Conservation (phyloP, 2,329 filamentous ascomycete genomes). For the Rutstroemia sp. region DNA sequence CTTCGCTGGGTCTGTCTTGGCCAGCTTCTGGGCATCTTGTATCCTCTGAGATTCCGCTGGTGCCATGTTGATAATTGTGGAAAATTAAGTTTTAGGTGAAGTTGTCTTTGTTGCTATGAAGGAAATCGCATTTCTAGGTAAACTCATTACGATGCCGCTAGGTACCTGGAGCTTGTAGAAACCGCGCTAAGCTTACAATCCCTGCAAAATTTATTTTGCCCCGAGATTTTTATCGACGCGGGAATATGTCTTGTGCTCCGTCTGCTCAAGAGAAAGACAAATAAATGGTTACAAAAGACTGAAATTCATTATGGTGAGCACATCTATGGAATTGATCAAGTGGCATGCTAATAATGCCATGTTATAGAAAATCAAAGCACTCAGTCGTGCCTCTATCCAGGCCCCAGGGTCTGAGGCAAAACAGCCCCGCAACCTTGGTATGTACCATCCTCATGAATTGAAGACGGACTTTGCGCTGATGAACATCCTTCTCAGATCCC, state of each 20-base stretch:
- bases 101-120: conserved; percentile 14
- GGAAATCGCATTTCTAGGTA: conserved; percentile 14
- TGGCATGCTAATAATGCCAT: neutral
- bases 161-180: conserved; percentile 17
- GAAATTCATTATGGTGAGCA: conserved; percentile 25
- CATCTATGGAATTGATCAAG: neutral
- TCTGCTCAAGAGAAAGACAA: neutral
- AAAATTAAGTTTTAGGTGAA: conserved; percentile 9
- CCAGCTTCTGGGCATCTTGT: conserved; percentile 80
- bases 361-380: conserved; percentile 53
- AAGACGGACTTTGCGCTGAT: neutral
- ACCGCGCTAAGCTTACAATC: conserved; percentile 15
- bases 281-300: conserved; percentile 16
- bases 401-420: conserved; percentile 59
- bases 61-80: conserved; percentile 39
- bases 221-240: conserved; percentile 1
- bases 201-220: conserved; percentile 18
- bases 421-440: conserved; percentile 64
- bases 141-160: conserved; percentile 10
- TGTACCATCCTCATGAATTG: neutral
- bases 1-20: conserved; percentile 72
- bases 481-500: conserved; percentile 1
- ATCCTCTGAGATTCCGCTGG: conserved; percentile 58
- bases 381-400: conserved; percentile 60
- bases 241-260: neutral